Evolutionary conservation across 2,329 filamentous ascomycete species (phyloP).

Genomic region (Paraphaeosphaeria minitans): DNA sequence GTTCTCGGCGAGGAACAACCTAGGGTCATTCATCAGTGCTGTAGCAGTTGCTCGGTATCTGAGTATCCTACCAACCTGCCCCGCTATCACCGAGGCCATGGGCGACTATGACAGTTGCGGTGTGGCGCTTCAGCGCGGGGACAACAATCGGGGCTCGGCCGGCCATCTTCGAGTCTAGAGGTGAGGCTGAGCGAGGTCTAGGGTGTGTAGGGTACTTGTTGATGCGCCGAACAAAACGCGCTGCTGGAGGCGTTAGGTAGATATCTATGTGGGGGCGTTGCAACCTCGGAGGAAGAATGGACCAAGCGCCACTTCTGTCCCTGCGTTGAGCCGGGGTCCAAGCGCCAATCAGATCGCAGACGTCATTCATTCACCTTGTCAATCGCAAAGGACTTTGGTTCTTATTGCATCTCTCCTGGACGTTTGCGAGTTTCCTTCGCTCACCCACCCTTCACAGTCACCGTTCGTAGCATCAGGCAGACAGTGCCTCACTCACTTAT

Average conservation of each 20-base stretch:
- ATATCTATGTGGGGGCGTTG: slow-evolving; percentile 9
- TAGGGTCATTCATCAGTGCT: slow-evolving; percentile 37
- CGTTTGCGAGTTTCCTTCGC: background rate
- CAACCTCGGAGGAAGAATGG: slow-evolving; percentile 12
- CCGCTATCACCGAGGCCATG: slow-evolving; percentile 88
- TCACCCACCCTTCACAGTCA: background rate
- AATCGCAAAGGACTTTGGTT: slow-evolving; percentile 14
- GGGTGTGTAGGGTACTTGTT: slow-evolving; percentile 21
- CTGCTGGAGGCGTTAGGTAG: slow-evolving; percentile 1
- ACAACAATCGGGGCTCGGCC: slow-evolving; percentile 66
- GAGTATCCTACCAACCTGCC: slow-evolving; percentile 67
- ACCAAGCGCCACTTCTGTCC: slow-evolving; percentile 22
- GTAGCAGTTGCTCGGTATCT: background rate
- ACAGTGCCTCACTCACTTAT: background rate
- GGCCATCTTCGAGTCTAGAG: slow-evolving; percentile 28
- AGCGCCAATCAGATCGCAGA: slow-evolving; percentile 38
- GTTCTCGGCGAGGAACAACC: slow-evolving; percentile 81
- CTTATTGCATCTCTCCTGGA: slow-evolving; percentile 2
- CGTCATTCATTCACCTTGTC: slow-evolving; percentile 34
- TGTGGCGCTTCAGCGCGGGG: slow-evolving; percentile 81
- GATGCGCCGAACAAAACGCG: slow-evolving; percentile 6
- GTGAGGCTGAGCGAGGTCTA: slow-evolving; percentile 6
- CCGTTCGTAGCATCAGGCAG: background rate
- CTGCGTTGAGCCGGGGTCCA: slow-evolving; percentile 31
- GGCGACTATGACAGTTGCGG: slow-evolving; percentile 90